These are phyloP conservation scores for Fusarium continuum DNA, from an alignment of 2,329 filamentous ascomycete species.

Conservation along the genomic window DNA sequence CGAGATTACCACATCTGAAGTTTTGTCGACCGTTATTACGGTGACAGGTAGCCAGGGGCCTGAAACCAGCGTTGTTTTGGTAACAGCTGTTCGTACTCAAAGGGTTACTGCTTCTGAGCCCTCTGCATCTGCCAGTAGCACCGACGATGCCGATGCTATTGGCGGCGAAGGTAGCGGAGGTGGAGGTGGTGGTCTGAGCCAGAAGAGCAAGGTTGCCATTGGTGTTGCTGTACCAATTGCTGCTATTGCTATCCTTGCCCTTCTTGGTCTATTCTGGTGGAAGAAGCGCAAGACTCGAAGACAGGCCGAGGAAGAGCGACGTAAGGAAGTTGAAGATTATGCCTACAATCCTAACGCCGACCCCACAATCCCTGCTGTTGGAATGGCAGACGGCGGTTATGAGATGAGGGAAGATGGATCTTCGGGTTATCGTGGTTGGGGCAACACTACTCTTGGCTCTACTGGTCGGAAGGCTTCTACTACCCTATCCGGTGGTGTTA, in stretches of 20 bases:
- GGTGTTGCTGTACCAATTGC: constrained; percentile 94
- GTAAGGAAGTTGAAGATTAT: constrained; percentile 98
- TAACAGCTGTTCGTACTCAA: constrained; percentile 42
- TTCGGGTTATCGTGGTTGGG: constrained; percentile 94
- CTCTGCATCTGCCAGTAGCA: constrained; percentile 38
- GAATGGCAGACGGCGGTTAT: constrained; percentile 62
- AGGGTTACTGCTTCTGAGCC: constrained; percentile 6
- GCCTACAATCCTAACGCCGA: constrained; percentile 98
- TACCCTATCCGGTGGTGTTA: constrained; percentile 80
- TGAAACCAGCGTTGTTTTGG: constrained; percentile 40
- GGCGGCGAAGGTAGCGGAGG: constrained; percentile 32
- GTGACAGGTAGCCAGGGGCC: constrained; percentile 35
- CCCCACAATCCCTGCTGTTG: constrained; percentile 72
- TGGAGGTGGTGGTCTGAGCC: constrained; percentile 60
- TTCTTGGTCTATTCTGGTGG: constrained; percentile 85
- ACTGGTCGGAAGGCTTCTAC: constrained; percentile 87
- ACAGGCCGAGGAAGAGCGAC: constrained; percentile 83
- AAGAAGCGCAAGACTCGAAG: constrained; percentile 86
- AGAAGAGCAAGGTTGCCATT: constrained; percentile 81
- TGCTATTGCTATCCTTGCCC: constrained; percentile 81
- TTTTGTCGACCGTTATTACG: constrained; percentile 39
- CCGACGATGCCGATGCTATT: constrained; percentile 44
- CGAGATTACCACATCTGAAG: constrained; percentile 18
- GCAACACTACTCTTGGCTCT: constrained; percentile 75
- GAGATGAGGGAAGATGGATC: constrained; percentile 82